A percentile compares a stretch with the other conserved stretches of the same genome.
Conservation (phyloP, 2,329 filamentous ascomycete genomes). For the Conoideocrella luteorostrata region DNA sequence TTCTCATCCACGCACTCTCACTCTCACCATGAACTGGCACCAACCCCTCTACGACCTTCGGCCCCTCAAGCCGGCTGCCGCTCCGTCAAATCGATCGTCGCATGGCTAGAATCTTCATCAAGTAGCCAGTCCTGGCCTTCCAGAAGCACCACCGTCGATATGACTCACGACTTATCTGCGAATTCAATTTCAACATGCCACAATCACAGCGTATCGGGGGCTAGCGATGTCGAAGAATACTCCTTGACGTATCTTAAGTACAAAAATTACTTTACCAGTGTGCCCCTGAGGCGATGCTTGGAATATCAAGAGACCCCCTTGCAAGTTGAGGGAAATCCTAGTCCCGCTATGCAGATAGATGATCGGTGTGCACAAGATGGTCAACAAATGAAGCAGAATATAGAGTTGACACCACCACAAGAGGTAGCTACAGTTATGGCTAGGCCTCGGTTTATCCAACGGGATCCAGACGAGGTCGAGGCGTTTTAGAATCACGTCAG, state of each 20-base stretch:
- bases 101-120: slow-evolving; percentile 23
- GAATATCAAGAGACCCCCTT: slow-evolving; percentile 14
- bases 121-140: slow-evolving; percentile 5
- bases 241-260: slow-evolving; percentile 27
- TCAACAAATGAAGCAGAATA: too few relatives aligned
- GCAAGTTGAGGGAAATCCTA: too few relatives aligned
- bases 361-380: too few relatives aligned
- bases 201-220: background rate
- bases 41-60: background rate
- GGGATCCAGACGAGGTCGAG: slow-evolving; percentile 19
- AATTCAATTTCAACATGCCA: slow-evolving; percentile 1
- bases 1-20: slow-evolving; percentile 23
- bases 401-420: too few relatives aligned
- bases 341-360: too few relatives aligned
- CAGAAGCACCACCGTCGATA: background rate
- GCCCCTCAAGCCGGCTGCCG: slow-evolving; percentile 10
- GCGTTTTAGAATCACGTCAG: slow-evolving; percentile 27
- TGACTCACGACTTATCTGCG: slow-evolving; percentile 4
- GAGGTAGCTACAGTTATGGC: too few relatives aligned
- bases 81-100: slow-evolving; percentile 25
- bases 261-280: slow-evolving; percentile 23
- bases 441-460: background rate
- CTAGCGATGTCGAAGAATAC: slow-evolving; percentile 21
- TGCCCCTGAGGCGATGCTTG: slow-evolving; percentile 24
- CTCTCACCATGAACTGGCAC: slow-evolving; percentile 8